Conservation (phyloP, 2,329 filamentous ascomycete genomes). For the Fusarium annulatum region DNA sequence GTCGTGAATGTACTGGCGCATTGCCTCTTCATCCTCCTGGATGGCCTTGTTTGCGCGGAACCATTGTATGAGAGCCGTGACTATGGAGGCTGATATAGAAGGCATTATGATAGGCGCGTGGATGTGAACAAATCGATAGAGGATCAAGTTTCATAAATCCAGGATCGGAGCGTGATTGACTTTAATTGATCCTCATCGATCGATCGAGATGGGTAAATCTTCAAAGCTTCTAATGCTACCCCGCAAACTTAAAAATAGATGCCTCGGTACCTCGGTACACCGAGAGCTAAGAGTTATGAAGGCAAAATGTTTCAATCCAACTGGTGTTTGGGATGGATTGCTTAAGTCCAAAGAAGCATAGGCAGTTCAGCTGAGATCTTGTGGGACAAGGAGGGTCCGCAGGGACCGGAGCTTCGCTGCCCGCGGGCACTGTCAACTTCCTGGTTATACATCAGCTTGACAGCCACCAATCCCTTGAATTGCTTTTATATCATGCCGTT, state of each 20-base stretch:
- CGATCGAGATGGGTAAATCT: background rate
- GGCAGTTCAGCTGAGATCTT: background rate
- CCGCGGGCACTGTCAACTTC: background rate
- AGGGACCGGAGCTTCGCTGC: background rate
- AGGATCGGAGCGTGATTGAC: background rate
- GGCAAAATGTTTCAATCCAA: background rate
- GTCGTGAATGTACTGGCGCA: background rate
- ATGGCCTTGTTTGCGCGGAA: background rate
- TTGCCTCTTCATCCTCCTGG: background rate
- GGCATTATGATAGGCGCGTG: background rate
- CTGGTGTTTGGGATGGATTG: no score
- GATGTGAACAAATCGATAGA: accelerated
- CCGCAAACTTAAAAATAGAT: background rate
- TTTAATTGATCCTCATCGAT: background rate
- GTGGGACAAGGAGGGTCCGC: background rate
- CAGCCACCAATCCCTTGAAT: background rate
- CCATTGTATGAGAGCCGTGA: background rate
- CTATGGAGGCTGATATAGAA: background rate
- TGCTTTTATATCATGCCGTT: no score
- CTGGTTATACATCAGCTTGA: background rate
- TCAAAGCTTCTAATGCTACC: background rate
- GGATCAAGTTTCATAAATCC: accelerated
- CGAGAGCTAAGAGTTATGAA: accelerated
- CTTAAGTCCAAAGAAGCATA: background rate
- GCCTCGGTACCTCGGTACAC: background rate